These are phyloP conservation scores for Anisogramma anomala DNA, from an alignment of 2,329 filamentous ascomycete species.

Conservation along the genomic window DNA sequence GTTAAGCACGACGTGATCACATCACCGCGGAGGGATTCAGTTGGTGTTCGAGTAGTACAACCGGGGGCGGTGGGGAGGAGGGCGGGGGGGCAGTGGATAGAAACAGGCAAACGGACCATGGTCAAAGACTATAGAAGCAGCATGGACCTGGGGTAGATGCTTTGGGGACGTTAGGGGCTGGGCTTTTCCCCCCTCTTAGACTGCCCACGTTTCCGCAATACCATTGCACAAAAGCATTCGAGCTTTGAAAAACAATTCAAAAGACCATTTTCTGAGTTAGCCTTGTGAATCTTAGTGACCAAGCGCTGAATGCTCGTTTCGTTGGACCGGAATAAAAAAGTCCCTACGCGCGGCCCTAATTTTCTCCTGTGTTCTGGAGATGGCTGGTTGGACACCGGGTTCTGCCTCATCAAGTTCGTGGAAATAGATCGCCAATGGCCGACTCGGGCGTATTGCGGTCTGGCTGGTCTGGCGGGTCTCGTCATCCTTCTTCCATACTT, in stretches of 20 bases:
- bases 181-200: constrained; percentile 16
- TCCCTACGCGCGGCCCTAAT: too few species aligned
- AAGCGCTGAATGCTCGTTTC: too few species aligned
- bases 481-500: too few species aligned
- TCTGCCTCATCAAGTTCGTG: too few species aligned
- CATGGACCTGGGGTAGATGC: neutral
- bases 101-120: neutral
- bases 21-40: neutral
- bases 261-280: constrained; percentile 12
- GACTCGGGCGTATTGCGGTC: too few species aligned
- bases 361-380: too few species aligned
- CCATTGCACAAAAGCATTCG: constrained; percentile 18
- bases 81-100: neutral
- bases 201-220: constrained; percentile 13
- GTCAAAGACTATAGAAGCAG: constrained; percentile 11
- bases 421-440: too few species aligned
- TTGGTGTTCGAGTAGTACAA: constrained; percentile 8
- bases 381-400: too few species aligned
- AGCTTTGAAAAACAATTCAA: constrained; percentile 15
- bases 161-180: constrained; percentile 3
- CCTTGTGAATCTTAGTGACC: too few species aligned
- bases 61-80: constrained; percentile 1
- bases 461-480: too few species aligned
- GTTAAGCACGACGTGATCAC: constrained; percentile 45
- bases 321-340: too few species aligned